Evolutionary conservation across 1,284 basidiomycete genomes (phyloP).

Genomic region (Pholiota adiposa): DNA sequence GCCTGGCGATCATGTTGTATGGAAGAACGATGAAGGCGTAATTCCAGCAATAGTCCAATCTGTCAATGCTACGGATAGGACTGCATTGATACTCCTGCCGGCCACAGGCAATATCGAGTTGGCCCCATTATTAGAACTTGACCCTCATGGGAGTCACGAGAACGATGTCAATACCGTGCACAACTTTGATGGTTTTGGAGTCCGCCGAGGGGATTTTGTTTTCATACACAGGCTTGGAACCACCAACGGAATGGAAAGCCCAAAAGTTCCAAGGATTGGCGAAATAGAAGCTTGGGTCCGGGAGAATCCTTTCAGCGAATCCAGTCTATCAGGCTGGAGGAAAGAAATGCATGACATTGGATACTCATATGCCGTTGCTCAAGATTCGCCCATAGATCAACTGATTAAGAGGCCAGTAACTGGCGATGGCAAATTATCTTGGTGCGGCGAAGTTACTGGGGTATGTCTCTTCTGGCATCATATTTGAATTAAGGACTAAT

Average conservation of each 20-base stretch:
- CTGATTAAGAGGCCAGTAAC: slow-evolving; percentile 47
- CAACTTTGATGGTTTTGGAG: slow-evolving; percentile 68
- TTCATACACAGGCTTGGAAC: slow-evolving; percentile 71
- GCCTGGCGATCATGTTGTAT: slow-evolving; percentile 92
- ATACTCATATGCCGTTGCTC: slow-evolving; percentile 50
- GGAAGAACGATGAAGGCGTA: slow-evolving; percentile 74
- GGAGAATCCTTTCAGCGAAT: slow-evolving; percentile 55
- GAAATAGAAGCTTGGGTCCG: slow-evolving; percentile 81
- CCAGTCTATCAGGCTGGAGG: slow-evolving; percentile 67
- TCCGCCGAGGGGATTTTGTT: slow-evolving; percentile 83
- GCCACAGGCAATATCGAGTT: slow-evolving; percentile 63
- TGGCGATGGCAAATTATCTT: slow-evolving; percentile 53
- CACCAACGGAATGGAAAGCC: slow-evolving; percentile 69
- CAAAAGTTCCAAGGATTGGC: slow-evolving; percentile 76
- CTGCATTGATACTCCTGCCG: slow-evolving; percentile 63
- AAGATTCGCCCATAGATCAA: slow-evolving; percentile 44
- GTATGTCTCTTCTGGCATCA: slow-evolving; percentile 45
- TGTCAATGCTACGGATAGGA: slow-evolving; percentile 75
- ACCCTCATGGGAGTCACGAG: slow-evolving; percentile 75
- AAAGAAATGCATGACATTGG: slow-evolving; percentile 71
- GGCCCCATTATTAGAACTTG: slow-evolving; percentile 87
- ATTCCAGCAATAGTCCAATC: slow-evolving; percentile 80
- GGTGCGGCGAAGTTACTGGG: slow-evolving; percentile 81
- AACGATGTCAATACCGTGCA: slow-evolving; percentile 44
- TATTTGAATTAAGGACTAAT: not conserved